phyloP scores from a whole-genome alignment of 75 land plant species.

The Ceratopteris richardii region DNA sequence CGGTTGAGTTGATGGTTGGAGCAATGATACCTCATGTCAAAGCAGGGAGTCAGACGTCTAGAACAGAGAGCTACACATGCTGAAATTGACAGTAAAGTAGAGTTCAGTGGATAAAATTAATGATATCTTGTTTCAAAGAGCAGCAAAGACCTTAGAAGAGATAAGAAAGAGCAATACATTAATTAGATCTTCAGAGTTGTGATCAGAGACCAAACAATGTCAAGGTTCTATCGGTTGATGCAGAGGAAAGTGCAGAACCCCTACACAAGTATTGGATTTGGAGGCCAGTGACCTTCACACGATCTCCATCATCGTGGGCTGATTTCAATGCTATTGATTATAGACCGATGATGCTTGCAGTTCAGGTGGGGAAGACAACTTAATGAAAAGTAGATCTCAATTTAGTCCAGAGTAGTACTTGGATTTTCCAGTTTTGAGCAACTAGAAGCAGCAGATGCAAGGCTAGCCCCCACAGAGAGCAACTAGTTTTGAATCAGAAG shows the following conservation, averaged over 20 bases:
- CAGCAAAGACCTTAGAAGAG: slow-evolving; percentile 35
- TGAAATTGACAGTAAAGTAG: no score
- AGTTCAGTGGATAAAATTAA: no score
- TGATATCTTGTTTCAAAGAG: slow-evolving; percentile 32
- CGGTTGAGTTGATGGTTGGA: no score
- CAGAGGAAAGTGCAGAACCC: slow-evolving; percentile 3
- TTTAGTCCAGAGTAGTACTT: no score
- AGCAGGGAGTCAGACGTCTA: no score
- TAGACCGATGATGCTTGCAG: slow-evolving; percentile 4
- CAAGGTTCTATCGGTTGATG: slow-evolving; percentile 17
- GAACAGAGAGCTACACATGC: no score
- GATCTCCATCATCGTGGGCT: background rate
- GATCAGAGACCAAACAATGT: slow-evolving; percentile 17
- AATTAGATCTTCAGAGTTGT: slow-evolving; percentile 32
- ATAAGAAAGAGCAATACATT: slow-evolving; percentile 23
- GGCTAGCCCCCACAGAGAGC: no score
- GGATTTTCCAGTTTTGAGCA: no score
- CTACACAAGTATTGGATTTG: background rate
- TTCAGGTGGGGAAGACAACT: slow-evolving; percentile 4
- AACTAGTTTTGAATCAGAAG: no score
- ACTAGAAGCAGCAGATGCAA: no score
- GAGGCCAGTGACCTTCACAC: background rate
- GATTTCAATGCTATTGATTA: background rate
- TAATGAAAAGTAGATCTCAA: no score
- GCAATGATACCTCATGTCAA: no score